A percentile compares a stretch with the other conserved stretches of the same genome.
Conservation (phyloP, 169 alveolate species). For the Plasmodium sp. region DNA sequence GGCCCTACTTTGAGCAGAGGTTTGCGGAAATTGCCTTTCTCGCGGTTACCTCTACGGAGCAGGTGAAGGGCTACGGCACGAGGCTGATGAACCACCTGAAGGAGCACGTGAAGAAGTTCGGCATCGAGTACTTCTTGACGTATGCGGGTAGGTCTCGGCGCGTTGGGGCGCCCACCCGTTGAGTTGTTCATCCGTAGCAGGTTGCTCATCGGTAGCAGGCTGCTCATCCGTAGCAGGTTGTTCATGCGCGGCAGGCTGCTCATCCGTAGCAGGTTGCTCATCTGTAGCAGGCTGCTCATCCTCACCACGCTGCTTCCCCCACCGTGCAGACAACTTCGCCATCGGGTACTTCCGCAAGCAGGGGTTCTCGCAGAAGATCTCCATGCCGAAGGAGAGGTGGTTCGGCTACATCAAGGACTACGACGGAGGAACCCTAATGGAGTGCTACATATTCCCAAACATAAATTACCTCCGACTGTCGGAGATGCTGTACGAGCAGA, state of each 20-base stretch:
- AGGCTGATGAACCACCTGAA: slow-evolving; percentile 98
- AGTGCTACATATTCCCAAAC: slow-evolving; percentile 94
- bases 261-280: too few species aligned
- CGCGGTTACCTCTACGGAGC: slow-evolving; percentile 98
- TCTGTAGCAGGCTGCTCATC: background rate
- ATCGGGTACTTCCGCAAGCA: slow-evolving; percentile 97
- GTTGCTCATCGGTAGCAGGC: background rate
- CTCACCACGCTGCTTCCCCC: slow-evolving; percentile 50
- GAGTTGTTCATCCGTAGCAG: background rate
- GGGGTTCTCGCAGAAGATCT: slow-evolving; percentile 96
- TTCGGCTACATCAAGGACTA: slow-evolving; percentile 98
- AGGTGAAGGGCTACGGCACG: slow-evolving; percentile 99
- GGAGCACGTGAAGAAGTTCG: slow-evolving; percentile 94
- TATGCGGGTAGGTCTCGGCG: slow-evolving; percentile 84
- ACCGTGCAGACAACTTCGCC: slow-evolving; percentile 94
- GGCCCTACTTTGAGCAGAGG: slow-evolving; percentile 92
- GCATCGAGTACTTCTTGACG: slow-evolving; percentile 96
- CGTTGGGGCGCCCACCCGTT: background rate
- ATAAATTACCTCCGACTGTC: slow-evolving; percentile 95
- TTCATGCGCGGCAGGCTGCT: too few species aligned
- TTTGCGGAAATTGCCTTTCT: slow-evolving; percentile 99
- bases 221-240: background rate
- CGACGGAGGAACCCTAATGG: slow-evolving; percentile 99
- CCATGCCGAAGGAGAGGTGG: slow-evolving; percentile 97
- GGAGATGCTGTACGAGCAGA: slow-evolving; percentile 92